These are phyloP conservation scores for Candida sp. DNA, from an alignment of 1,139 yeast species.

Conservation along the genomic window DNA sequence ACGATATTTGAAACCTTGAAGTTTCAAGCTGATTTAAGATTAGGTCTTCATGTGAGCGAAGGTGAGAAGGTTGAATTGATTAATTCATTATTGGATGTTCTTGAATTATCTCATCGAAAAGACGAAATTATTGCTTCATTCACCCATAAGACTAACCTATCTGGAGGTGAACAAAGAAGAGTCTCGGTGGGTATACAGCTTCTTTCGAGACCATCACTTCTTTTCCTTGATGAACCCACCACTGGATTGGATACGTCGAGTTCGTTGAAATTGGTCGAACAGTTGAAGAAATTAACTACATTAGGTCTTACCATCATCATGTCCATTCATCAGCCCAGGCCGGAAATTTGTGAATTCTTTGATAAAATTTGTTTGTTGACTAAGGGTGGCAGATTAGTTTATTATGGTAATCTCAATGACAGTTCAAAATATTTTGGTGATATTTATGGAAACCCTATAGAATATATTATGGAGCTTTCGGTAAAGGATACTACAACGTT, in stretches of 20 bases:
- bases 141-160: conserved; percentile 63
- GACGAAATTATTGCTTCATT: conserved; percentile 71
- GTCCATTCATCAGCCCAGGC: conserved; percentile 83
- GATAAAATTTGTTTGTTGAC: conserved; percentile 71
- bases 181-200: conserved; percentile 75
- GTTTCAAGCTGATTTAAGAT: conserved; percentile 63
- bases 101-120: conserved; percentile 72
- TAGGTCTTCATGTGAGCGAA: conserved; percentile 34
- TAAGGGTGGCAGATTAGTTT: conserved; percentile 55
- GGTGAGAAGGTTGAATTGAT: conserved; percentile 25
- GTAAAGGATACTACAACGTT: conserved; percentile 53
- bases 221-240: conserved; percentile 78
- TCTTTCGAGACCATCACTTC: conserved; percentile 60
- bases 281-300: conserved; percentile 53
- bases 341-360: conserved; percentile 64
- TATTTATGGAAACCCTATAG: conserved; percentile 37
- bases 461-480: conserved; percentile 59
- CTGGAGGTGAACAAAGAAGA: conserved; percentile 81
- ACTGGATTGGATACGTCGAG: conserved; percentile 82
- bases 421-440: conserved; percentile 51
- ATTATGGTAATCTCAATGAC: conserved; percentile 49
- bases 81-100: conserved; percentile 51
- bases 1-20: conserved; percentile 71
- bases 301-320: conserved; percentile 68
- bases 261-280: conserved; percentile 62